Conservation (phyloP, 179 eudicot species). For the Spinacia oleracea region DNA sequence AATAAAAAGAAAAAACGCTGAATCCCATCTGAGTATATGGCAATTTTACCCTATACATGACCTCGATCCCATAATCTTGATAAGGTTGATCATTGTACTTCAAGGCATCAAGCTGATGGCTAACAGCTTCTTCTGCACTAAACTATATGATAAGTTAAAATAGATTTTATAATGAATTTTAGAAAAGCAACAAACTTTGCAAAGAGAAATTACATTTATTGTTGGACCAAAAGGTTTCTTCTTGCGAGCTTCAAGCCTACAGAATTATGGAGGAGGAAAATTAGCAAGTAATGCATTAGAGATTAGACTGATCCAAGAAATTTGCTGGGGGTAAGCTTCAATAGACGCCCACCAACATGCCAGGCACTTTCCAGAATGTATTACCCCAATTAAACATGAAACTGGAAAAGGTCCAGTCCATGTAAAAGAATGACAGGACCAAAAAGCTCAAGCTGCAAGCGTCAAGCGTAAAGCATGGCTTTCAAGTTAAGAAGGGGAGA, state of each 20-base stretch:
- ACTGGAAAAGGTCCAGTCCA: neutral
- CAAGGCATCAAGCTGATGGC: constrained; percentile 86
- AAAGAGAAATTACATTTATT: constrained; percentile 53
- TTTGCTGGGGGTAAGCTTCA: neutral
- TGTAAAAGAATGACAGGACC: neutral
- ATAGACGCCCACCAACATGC: neutral
- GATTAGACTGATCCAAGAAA: neutral
- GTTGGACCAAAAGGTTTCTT: constrained; percentile 89
- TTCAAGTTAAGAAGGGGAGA: neutral
- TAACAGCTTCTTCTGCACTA: constrained; percentile 92
- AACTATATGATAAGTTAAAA: constrained; percentile 49
- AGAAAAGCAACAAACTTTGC: neutral
- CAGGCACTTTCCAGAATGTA: neutral
- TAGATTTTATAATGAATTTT: constrained; percentile 7
- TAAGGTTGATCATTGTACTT: constrained; percentile 90
- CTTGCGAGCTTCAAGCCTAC: constrained; percentile 88
- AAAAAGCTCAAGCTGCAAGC: neutral
- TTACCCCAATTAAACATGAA: no score
- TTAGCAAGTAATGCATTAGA: constrained; percentile 1
- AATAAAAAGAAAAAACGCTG: neutral
- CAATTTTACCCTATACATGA: constrained; percentile 79
- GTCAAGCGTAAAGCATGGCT: neutral
- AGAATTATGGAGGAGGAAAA: constrained; percentile 12
- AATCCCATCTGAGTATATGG: neutral
- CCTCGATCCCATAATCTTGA: constrained; percentile 89